A percentile compares a stretch with the other conserved stretches of the same genome.
Evolutionary conservation across 2,329 filamentous ascomycete genomes (phyloP).

Genomic region (Paecilomyces sp.): DNA sequence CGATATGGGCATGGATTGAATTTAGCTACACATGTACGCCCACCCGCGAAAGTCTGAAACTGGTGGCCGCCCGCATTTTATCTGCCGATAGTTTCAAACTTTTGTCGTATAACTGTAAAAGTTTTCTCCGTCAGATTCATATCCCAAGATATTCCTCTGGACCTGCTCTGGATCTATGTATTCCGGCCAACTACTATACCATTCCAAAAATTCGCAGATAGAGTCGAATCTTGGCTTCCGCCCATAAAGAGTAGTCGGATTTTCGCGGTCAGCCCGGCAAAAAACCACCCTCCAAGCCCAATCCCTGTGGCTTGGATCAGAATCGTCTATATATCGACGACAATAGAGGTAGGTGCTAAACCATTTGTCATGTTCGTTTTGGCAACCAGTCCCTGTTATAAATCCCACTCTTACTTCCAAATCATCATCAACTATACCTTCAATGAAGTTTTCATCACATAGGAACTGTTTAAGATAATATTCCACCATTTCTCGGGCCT

Average conservation of each 20-base stretch:
- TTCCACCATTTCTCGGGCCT: not conserved
- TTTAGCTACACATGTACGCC: no score
- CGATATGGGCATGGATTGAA: no score
- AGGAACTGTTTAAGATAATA: not conserved
- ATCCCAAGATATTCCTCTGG: not conserved
- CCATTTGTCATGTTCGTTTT: conserved; percentile 3
- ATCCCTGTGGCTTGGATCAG: not conserved
- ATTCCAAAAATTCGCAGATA: conserved; percentile 9
- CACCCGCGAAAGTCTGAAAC: no score
- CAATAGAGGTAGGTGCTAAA: not conserved
- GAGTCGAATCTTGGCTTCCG: conserved; percentile 7
- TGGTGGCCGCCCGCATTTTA: no score
- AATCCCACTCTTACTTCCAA: not conserved
- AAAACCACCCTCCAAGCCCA: conserved; percentile 1
- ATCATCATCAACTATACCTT: not conserved
- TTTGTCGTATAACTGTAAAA: no score
- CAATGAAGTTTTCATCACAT: not conserved
- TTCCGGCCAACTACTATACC: conserved; percentile 8
- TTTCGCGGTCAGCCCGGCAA: not conserved
- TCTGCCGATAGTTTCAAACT: no score
- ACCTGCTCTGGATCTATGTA: not conserved
- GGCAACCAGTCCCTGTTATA: conserved; percentile 8
- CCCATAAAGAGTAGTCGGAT: conserved; percentile 4
- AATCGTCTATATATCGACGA: not conserved
- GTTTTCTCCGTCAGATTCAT: not conserved